A percentile compares a stretch with the other conserved stretches of the same genome.
Evolutionary conservation across 75 land plant species (phyloP).

Genomic region (Gnetum montanum): DNA sequence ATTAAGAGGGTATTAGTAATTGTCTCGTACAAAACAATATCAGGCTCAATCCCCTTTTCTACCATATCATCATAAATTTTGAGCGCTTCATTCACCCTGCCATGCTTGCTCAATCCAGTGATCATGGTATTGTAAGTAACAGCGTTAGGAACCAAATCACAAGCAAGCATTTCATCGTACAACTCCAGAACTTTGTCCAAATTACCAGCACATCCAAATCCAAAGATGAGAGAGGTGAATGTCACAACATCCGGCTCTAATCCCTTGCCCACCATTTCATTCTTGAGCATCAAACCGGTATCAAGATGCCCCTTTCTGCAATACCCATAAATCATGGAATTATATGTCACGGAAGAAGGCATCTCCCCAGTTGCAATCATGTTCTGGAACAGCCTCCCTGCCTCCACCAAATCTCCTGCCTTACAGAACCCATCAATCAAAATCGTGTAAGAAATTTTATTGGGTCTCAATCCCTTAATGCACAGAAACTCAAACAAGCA

Average conservation of each 20-base stretch:
- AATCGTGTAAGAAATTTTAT: slow-evolving; percentile 39
- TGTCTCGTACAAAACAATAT: slow-evolving; percentile 37
- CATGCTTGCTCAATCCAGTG: slow-evolving; percentile 40
- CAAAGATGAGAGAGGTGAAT: slow-evolving; percentile 58
- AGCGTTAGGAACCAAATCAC: slow-evolving; percentile 19
- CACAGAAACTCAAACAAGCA: slow-evolving; percentile 31
- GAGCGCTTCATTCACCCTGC: slow-evolving; percentile 56
- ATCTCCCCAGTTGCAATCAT: slow-evolving; percentile 35
- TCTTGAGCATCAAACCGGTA: slow-evolving; percentile 34
- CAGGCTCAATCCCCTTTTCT: slow-evolving; percentile 39
- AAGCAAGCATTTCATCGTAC: slow-evolving; percentile 34
- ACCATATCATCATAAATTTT: slow-evolving; percentile 51
- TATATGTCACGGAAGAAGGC: slow-evolving; percentile 48
- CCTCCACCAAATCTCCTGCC: slow-evolving; percentile 46
- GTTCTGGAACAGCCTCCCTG: slow-evolving; percentile 26
- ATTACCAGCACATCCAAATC: slow-evolving; percentile 24
- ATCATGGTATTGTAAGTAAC: slow-evolving; percentile 48
- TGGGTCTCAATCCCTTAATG: slow-evolving; percentile 34
- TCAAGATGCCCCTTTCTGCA: slow-evolving; percentile 35
- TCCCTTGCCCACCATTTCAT: slow-evolving; percentile 42
- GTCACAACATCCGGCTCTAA: slow-evolving; percentile 53
- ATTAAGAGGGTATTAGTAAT: slow-evolving; percentile 32
- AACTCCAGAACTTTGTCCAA: slow-evolving; percentile 33
- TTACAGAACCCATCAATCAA: slow-evolving; percentile 48
- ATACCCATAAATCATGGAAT: slow-evolving; percentile 53